These are phyloP conservation scores for Pichia norvegensis DNA, from an alignment of 1,139 yeast genomes.

Conservation along the genomic window DNA sequence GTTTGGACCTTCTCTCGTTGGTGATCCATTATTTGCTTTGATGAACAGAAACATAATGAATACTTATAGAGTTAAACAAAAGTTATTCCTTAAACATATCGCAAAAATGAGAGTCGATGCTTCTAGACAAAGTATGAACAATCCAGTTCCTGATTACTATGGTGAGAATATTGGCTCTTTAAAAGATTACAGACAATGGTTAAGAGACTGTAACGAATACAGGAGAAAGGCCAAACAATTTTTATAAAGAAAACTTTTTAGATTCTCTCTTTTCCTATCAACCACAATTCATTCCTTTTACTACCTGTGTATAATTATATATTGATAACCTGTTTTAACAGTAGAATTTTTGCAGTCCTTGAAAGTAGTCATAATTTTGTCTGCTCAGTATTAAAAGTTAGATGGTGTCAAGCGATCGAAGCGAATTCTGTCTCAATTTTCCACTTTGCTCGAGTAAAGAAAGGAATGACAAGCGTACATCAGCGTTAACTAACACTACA, in stretches of 20 bases:
- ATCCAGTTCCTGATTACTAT: constrained; percentile 96
- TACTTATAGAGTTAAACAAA: constrained; percentile 54
- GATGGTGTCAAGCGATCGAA: too few species aligned
- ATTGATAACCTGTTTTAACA: background rate
- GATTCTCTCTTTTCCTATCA: background rate
- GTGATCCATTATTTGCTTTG: constrained; percentile 58
- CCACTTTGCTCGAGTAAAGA: background rate
- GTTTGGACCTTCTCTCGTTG: constrained; percentile 70
- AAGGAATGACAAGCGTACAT: too few species aligned
- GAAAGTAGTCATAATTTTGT: too few species aligned
- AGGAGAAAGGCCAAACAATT: constrained; percentile 79
- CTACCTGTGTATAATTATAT: background rate
- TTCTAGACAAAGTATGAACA: constrained; percentile 80
- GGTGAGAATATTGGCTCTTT: constrained; percentile 91
- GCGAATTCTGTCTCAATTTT: background rate
- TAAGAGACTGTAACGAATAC: constrained; percentile 89
- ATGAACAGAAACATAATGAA: constrained; percentile 41
- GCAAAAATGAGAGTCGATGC: constrained; percentile 84
- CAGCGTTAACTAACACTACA: too few species aligned
- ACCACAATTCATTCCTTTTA: background rate
- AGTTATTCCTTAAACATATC: constrained; percentile 64
- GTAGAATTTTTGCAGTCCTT: too few species aligned
- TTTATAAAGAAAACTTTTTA: constrained; percentile 27
- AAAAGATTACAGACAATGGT: constrained; percentile 87
- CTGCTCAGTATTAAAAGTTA: too few species aligned